Conservation (phyloP, 2,329 filamentous ascomycete genomes). For the Microcera coccophila region DNA sequence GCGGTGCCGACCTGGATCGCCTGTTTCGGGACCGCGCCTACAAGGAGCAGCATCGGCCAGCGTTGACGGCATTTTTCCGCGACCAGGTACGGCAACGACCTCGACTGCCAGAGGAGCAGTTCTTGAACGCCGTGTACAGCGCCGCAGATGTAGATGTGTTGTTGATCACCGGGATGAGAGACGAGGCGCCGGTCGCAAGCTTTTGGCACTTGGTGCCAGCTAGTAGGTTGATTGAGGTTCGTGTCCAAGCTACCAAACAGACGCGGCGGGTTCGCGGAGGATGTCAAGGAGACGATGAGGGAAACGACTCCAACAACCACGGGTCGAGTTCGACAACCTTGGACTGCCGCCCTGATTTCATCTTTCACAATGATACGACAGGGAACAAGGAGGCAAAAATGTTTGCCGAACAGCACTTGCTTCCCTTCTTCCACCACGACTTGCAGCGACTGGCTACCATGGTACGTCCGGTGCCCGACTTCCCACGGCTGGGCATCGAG, state of each 20-base stretch:
- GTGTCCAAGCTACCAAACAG: slow-evolving; percentile 39
- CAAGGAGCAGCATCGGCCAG: slow-evolving; percentile 17
- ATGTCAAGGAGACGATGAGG: not conserved
- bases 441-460: slow-evolving; percentile 46
- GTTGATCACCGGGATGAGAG: slow-evolving; percentile 61
- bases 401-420: slow-evolving; percentile 42
- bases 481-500: slow-evolving; percentile 47
- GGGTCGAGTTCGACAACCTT: slow-evolving; percentile 18
- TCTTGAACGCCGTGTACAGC: slow-evolving; percentile 42
- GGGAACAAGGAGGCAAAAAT: slow-evolving; percentile 36
- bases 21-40: not conserved
- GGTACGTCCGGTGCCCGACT: slow-evolving; percentile 46
- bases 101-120: slow-evolving; percentile 48
- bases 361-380: slow-evolving; percentile 48
- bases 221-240: slow-evolving; percentile 52
- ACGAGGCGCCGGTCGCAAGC: slow-evolving; percentile 51
- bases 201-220: slow-evolving; percentile 53
- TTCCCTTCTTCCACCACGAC: slow-evolving; percentile 45
- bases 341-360: slow-evolving; percentile 39
- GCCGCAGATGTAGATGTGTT: slow-evolving; percentile 49
- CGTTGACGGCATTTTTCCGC: slow-evolving; percentile 50
- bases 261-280: slow-evolving; percentile 37
- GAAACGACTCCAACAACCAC: slow-evolving; percentile 5
- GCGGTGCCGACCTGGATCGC: not conserved
- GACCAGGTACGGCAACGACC: slow-evolving; percentile 41